Evolutionary conservation across 1,284 basidiomycete species (phyloP).

Genomic region (Neolentinus lepideus): DNA sequence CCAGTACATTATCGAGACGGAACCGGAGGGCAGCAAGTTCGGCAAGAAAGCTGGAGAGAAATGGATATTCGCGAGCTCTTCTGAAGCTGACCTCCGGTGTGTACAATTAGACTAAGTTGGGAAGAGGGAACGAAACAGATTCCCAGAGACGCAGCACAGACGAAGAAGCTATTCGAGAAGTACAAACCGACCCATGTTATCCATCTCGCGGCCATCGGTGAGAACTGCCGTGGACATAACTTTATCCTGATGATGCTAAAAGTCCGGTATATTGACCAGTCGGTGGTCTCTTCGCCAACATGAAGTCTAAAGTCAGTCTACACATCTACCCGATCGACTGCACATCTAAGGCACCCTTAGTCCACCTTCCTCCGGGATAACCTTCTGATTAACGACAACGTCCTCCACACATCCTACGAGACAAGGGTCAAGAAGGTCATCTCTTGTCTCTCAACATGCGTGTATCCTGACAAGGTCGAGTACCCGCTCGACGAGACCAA

Average conservation of each 20-base stretch:
- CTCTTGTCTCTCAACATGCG: constrained; percentile 84
- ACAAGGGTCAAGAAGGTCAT: constrained; percentile 65
- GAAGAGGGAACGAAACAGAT: not conserved
- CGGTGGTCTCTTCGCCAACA: constrained; percentile 87
- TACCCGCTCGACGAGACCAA: constrained; percentile 89
- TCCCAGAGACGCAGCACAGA: not conserved
- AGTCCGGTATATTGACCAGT: constrained; percentile 36
- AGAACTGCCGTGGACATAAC: constrained; percentile 17
- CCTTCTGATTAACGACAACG: constrained; percentile 86
- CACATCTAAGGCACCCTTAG: constrained; percentile 24
- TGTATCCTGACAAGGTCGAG: constrained; percentile 81
- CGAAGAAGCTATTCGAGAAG: constrained; percentile 64
- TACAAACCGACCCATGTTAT: constrained; percentile 90
- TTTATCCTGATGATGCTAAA: not conserved
- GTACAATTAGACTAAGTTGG: constrained; percentile 8
- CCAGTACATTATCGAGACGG: constrained; percentile 68
- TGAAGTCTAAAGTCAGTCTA: constrained; percentile 70
- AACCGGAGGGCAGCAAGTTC: constrained; percentile 55
- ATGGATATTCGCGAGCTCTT: constrained; percentile 78
- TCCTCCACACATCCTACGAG: constrained; percentile 68
- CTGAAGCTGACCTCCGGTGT: constrained; percentile 74
- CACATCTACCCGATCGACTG: not conserved
- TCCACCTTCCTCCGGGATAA: constrained; percentile 87
- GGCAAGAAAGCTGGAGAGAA: constrained; percentile 39
- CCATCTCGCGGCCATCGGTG: constrained; percentile 81